Percentiles rank a stretch among this genome's conserved stretches.
These are phyloP conservation scores for Russula griseocarnosa DNA, from an alignment of 768 basidiomycete genomes.

Conservation along the genomic window DNA sequence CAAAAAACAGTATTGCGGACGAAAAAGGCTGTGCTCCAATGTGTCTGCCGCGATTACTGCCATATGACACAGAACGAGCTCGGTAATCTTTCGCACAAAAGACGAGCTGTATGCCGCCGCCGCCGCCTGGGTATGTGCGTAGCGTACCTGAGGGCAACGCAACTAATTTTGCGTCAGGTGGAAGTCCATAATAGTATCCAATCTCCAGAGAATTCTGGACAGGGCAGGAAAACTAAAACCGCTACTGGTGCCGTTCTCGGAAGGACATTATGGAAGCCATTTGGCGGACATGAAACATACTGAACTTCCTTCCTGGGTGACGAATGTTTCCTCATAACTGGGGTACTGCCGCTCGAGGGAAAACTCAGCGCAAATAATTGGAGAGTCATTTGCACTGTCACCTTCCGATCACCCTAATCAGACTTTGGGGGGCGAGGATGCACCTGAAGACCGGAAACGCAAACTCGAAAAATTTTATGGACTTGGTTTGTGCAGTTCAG, in stretches of 20 bases:
- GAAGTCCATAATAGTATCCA: neutral
- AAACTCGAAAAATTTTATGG: no score
- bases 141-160: neutral
- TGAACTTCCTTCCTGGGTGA: slow-evolving; percentile 35
- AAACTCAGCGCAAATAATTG: slow-evolving; percentile 40
- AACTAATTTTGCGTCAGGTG: neutral
- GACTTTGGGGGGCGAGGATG: no score
- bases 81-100: no score
- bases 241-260: slow-evolving; percentile 29
- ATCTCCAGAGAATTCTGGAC: neutral
- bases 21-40: no score
- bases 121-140: neutral
- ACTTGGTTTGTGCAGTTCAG: no score
- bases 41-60: no score
- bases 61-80: no score
- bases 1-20: no score
- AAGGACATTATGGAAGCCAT: slow-evolving; percentile 33
- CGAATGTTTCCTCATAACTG: slow-evolving; percentile 33
- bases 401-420: no score
- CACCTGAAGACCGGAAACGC: no score
- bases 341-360: slow-evolving; percentile 33
- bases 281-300: slow-evolving; percentile 35
- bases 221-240: neutral
- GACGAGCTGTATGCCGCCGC: no score
- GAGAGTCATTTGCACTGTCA: slow-evolving; percentile 35